A percentile compares a stretch with the other conserved stretches of the same genome.
These are phyloP conservation scores for Leccinellum rugosiceps DNA, from an alignment of 768 basidiomycete genomes.

Conservation along the genomic window DNA sequence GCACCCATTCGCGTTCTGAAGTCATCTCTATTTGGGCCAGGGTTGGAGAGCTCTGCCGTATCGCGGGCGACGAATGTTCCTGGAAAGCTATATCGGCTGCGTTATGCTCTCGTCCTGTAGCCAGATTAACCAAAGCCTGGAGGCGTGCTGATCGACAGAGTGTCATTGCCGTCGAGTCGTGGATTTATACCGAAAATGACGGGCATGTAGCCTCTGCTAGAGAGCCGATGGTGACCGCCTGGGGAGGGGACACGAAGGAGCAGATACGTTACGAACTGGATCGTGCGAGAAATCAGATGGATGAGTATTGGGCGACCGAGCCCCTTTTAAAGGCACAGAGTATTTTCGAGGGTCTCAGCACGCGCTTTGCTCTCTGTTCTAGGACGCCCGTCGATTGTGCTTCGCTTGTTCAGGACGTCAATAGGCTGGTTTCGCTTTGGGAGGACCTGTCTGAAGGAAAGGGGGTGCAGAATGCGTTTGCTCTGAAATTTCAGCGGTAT, in stretches of 20 bases:
- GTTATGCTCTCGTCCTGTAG: conserved; percentile 69
- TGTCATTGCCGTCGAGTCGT: conserved; percentile 57
- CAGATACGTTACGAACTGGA: conserved; percentile 47
- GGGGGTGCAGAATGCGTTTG: conserved; percentile 40
- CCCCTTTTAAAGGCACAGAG: conserved; percentile 40
- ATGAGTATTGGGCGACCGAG: conserved; percentile 42
- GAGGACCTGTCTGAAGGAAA: conserved; percentile 39
- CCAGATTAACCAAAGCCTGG: conserved; percentile 78
- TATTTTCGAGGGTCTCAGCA: conserved; percentile 53
- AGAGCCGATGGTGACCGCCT: conserved; percentile 55
- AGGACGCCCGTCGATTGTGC: conserved; percentile 36
- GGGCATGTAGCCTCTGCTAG: conserved; percentile 26
- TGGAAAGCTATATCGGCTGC: conserved; percentile 75
- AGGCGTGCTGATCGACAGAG: conserved; percentile 63
- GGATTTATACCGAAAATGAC: conserved; percentile 51
- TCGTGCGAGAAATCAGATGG: conserved; percentile 43
- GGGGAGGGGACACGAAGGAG: conserved; percentile 61
- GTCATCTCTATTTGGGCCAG: conserved; percentile 70
- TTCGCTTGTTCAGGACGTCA: conserved; percentile 45
- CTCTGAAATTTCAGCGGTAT: conserved; percentile 62
- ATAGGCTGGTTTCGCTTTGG: conserved; percentile 57
- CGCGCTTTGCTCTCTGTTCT: conserved; percentile 50
- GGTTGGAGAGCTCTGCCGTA: conserved; percentile 69
- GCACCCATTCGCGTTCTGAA: conserved; percentile 69
- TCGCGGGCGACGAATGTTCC: conserved; percentile 74